Evolutionary conservation across 75 land plant species (phyloP).

Genomic region (Picea glauca): DNA sequence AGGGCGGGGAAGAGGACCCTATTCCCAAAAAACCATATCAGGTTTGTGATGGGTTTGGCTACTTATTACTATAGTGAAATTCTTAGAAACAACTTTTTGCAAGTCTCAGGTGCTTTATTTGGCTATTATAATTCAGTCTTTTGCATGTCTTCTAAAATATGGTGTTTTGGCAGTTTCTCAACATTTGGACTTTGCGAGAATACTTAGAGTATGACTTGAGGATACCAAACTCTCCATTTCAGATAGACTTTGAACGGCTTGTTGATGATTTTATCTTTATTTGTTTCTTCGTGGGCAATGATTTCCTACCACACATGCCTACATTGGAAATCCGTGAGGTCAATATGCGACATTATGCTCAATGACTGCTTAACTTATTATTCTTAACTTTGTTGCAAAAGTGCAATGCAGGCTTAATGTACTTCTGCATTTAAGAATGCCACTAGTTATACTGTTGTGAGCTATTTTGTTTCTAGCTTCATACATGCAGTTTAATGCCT

Average conservation of each 20-base stretch:
- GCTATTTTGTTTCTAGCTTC: background rate
- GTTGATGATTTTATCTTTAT: slow-evolving; percentile 98
- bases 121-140: background rate
- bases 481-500: background rate
- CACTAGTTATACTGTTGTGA: background rate
- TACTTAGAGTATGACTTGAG: slow-evolving; percentile 84
- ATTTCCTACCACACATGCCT: slow-evolving; percentile 99
- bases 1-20: slow-evolving; percentile 37
- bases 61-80: background rate
- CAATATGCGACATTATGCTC: slow-evolving; percentile 6
- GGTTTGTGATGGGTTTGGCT: slow-evolving; percentile 31
- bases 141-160: background rate
- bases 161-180: slow-evolving; percentile 67
- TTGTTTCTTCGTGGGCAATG: slow-evolving; percentile 99
- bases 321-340: slow-evolving; percentile 98
- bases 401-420: background rate
- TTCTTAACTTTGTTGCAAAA: background rate
- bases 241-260: slow-evolving; percentile 81
- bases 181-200: slow-evolving; percentile 94
- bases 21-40: slow-evolving; percentile 82
- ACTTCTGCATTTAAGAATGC: background rate
- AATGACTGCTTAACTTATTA: background rate
- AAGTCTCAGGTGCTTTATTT: background rate
- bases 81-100: background rate
- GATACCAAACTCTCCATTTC: slow-evolving; percentile 68